Percentiles rank a stretch among this genome's conserved stretches.
phyloP scores from a whole-genome alignment of 148 eudicot species.

The Polygonum maritimum region DNA sequence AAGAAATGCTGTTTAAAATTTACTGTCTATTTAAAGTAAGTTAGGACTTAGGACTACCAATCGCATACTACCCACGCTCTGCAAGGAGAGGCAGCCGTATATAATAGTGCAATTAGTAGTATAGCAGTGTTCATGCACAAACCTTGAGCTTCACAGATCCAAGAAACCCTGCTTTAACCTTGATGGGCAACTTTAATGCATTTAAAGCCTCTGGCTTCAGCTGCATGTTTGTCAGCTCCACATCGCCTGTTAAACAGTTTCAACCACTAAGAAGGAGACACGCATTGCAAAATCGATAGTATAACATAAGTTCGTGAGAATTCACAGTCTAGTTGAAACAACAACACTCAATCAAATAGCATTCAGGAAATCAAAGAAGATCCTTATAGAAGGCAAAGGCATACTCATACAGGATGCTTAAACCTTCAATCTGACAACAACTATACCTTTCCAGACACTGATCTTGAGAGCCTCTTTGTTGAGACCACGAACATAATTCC shows the following conservation, averaged over 20 bases:
- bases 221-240: constrained; percentile 92
- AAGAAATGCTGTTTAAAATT: too few relatives aligned
- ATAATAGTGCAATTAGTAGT: neutral
- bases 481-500: constrained; percentile 87
- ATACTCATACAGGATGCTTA: neutral
- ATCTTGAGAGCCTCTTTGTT: constrained; percentile 92
- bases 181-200: constrained; percentile 86
- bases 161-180: constrained; percentile 96
- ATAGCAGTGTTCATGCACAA: constrained; percentile 18
- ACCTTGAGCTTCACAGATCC: constrained; percentile 98
- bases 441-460: constrained; percentile 88
- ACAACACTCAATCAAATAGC: neutral
- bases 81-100: neutral
- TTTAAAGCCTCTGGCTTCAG: constrained; percentile 94
- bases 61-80: neutral
- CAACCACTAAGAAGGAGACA: neutral
- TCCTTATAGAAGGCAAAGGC: neutral
- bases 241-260: constrained; percentile 52
- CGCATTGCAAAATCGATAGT: neutral
- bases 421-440: neutral
- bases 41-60: too few relatives aligned
- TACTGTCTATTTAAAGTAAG: too few relatives aligned
- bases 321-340: neutral
- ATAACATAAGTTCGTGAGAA: neutral
- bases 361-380: neutral